Conservation (phyloP, 108 stramenopile species). For the Pseudonitzschia multiseries region DNA sequence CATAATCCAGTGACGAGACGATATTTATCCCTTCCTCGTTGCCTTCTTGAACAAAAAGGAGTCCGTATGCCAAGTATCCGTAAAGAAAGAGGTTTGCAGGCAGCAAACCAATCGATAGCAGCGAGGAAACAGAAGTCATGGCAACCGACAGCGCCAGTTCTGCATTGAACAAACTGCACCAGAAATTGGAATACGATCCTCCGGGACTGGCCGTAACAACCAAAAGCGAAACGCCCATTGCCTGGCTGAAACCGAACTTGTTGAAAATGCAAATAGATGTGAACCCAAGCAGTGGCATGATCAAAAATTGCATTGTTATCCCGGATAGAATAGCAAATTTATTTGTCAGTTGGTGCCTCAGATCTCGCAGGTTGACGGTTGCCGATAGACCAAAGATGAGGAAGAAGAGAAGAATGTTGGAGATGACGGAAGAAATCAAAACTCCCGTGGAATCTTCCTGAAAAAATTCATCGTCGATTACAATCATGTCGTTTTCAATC, state of each 20-base stretch:
- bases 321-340: constrained; percentile 65
- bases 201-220: constrained; percentile 84
- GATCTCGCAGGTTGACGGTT: constrained; percentile 67
- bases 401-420: constrained; percentile 78
- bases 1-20: constrained; percentile 63
- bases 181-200: constrained; percentile 87
- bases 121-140: constrained; percentile 85
- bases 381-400: constrained; percentile 87
- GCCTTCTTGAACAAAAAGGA: constrained; percentile 15
- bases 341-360: constrained; percentile 61
- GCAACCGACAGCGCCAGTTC: constrained; percentile 80
- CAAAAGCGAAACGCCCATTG: constrained; percentile 76
- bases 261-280: constrained; percentile 42
- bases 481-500: background rate
- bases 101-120: constrained; percentile 63
- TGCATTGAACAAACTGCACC: constrained; percentile 85
- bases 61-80: constrained; percentile 21
- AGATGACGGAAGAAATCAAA: constrained; percentile 26
- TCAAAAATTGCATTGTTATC: constrained; percentile 77
- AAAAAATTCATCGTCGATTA: constrained; percentile 1
- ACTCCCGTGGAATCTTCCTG: background rate
- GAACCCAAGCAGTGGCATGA: constrained; percentile 85
- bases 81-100: constrained; percentile 84
- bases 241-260: constrained; percentile 44
- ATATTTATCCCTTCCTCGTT: constrained; percentile 42